These are phyloP conservation scores for Thermomyces lanuginosus DNA, from an alignment of 2,329 filamentous ascomycete genomes.

Conservation along the genomic window DNA sequence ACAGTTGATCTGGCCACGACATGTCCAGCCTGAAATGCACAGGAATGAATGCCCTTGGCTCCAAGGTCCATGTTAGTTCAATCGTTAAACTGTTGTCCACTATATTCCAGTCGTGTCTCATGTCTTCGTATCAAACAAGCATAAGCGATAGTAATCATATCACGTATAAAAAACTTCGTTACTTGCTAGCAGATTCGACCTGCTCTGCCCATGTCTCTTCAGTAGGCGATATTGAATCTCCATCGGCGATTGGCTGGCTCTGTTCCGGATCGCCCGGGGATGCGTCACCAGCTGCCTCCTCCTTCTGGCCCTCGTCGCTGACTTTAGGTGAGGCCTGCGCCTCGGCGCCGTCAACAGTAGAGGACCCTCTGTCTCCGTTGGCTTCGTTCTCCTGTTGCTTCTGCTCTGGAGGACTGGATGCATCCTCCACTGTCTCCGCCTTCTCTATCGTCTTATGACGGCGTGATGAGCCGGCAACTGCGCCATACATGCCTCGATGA, in stretches of 20 bases:
- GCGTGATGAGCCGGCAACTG: slow-evolving; percentile 24
- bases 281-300: no score
- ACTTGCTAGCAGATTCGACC: slow-evolving; percentile 5
- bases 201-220: slow-evolving; percentile 10
- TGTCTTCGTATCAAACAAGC: background rate
- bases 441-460: slow-evolving; percentile 14
- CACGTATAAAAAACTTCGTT: background rate
- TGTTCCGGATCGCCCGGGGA: no score
- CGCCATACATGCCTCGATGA: slow-evolving; percentile 37
- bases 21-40: no score
- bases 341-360: no score
- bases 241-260: slow-evolving; percentile 9
- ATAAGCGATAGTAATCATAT: slow-evolving; percentile 1
- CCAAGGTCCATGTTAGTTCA: no score
- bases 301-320: no score
- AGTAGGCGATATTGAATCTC: slow-evolving; percentile 3
- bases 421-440: slow-evolving; percentile 11
- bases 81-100: no score
- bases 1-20: no score
- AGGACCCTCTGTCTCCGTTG: no score
- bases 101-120: no score
- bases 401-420: slow-evolving; percentile 2
- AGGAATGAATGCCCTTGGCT: no score
- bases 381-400: no score
- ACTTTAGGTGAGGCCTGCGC: slow-evolving; percentile 8